These are phyloP conservation scores for Fagopyrum homotropicum DNA, from an alignment of 148 eudicot genomes.

Conservation along the genomic window DNA sequence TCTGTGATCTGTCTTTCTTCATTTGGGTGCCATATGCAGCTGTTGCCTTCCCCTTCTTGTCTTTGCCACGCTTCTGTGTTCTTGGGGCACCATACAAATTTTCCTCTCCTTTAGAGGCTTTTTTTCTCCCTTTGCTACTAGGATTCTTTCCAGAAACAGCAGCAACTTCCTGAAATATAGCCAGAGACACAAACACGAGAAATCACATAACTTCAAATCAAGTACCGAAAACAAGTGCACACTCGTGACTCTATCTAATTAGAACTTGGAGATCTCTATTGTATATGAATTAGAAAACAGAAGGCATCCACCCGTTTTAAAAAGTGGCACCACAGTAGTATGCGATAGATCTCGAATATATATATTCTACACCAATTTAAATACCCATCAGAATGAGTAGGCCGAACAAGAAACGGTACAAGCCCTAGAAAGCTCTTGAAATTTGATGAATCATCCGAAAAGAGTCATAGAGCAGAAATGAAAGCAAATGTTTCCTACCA, in stretches of 20 bases:
- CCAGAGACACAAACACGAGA: background rate
- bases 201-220: background rate
- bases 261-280: background rate
- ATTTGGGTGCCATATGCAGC: slow-evolving; percentile 31
- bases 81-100: slow-evolving; percentile 23
- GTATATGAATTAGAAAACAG: too few species aligned
- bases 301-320: too few species aligned
- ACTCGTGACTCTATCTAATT: too few species aligned
- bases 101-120: slow-evolving; percentile 53
- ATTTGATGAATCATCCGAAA: background rate
- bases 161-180: slow-evolving; percentile 55
- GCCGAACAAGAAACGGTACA: background rate
- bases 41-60: slow-evolving; percentile 46
- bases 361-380: background rate
- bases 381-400: background rate
- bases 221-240: background rate
- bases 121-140: slow-evolving; percentile 53
- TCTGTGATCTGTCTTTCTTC: slow-evolving; percentile 41
- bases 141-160: slow-evolving; percentile 63
- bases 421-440: background rate
- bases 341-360: background rate
- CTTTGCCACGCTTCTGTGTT: slow-evolving; percentile 34
- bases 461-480: background rate
- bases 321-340: background rate
- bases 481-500: slow-evolving; percentile 36